These are phyloP conservation scores for Dioszegia aurantiaca DNA, from an alignment of 768 basidiomycete genomes.

Conservation along the genomic window DNA sequence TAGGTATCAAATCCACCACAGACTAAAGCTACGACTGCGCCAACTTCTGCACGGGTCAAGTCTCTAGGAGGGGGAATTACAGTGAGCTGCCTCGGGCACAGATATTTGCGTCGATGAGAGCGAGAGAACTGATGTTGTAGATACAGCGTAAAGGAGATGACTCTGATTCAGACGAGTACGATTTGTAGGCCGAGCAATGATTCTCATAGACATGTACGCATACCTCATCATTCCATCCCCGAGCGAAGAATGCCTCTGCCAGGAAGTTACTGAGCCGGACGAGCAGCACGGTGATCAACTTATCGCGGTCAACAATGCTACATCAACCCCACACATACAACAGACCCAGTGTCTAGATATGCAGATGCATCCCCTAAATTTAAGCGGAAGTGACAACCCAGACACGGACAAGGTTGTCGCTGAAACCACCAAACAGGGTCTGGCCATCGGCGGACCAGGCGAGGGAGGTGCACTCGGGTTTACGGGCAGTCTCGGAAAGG, in stretches of 20 bases:
- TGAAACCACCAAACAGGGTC: constrained; percentile 94
- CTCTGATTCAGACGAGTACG: constrained; percentile 52
- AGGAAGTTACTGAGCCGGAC: no score
- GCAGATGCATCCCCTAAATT: constrained; percentile 19
- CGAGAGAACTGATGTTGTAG: constrained; percentile 28
- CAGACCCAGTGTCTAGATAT: constrained; percentile 13
- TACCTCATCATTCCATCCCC: no score
- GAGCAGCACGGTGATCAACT: no score
- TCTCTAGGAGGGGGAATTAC: constrained; percentile 45
- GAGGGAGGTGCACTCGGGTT: constrained; percentile 83
- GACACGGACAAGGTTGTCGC: constrained; percentile 74
- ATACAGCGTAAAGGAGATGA: constrained; percentile 51
- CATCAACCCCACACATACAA: background rate
- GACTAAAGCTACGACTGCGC: constrained; percentile 19
- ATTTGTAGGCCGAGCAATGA: constrained; percentile 31
- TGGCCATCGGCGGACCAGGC: constrained; percentile 99
- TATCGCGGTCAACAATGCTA: no score
- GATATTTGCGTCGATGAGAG: background rate
- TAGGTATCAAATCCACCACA: constrained; percentile 41
- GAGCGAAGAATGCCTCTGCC: no score
- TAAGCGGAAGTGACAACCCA: constrained; percentile 50
- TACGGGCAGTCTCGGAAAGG: constrained; percentile 58
- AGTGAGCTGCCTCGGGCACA: constrained; percentile 20
- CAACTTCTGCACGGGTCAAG: constrained; percentile 31
- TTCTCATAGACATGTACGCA: no score